Conservation (phyloP, 352 stramenopile genomes). For the Globisporangium acanthophoron region DNA sequence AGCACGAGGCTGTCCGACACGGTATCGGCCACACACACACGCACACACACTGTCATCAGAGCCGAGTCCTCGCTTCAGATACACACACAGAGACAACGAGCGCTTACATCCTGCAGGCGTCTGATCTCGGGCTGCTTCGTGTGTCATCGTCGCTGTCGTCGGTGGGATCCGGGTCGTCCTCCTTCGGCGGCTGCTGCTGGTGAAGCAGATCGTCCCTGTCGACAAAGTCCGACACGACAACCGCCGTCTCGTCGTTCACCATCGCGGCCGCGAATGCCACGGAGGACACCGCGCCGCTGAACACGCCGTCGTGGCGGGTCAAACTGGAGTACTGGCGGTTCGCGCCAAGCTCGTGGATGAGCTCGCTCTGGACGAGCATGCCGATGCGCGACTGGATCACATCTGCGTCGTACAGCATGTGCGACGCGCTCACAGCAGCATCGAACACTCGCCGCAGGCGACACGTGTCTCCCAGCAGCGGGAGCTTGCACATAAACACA, state of each 20-base stretch:
- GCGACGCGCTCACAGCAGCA: slow-evolving; percentile 12
- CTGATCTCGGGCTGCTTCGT: slow-evolving; percentile 8
- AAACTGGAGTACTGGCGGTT: slow-evolving; percentile 32
- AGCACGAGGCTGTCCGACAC: slow-evolving; percentile 11
- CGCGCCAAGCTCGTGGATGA: slow-evolving; percentile 25
- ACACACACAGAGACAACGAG: background rate
- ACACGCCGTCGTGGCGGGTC: slow-evolving; percentile 33
- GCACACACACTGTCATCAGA: background rate
- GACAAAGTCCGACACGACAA: slow-evolving; percentile 38
- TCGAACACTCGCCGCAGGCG: slow-evolving; percentile 31
- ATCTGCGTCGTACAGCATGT: background rate
- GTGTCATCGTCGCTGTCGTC: slow-evolving; percentile 2
- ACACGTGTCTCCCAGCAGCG: background rate
- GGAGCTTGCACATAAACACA: slow-evolving; percentile 50
- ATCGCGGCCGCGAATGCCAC: slow-evolving; percentile 30
- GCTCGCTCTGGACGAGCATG: slow-evolving; percentile 27
- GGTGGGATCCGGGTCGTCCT: background rate
- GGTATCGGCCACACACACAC: background rate
- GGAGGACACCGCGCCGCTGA: slow-evolving; percentile 28
- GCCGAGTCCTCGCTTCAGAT: background rate
- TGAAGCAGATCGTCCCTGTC: slow-evolving; percentile 32
- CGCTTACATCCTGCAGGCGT: slow-evolving; percentile 15
- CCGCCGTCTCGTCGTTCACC: slow-evolving; percentile 30
- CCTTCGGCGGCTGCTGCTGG: too few relatives aligned
- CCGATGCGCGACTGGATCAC: slow-evolving; percentile 24